Conservation (phyloP, 768 basidiomycete genomes). For the Royoungia palumana region DNA sequence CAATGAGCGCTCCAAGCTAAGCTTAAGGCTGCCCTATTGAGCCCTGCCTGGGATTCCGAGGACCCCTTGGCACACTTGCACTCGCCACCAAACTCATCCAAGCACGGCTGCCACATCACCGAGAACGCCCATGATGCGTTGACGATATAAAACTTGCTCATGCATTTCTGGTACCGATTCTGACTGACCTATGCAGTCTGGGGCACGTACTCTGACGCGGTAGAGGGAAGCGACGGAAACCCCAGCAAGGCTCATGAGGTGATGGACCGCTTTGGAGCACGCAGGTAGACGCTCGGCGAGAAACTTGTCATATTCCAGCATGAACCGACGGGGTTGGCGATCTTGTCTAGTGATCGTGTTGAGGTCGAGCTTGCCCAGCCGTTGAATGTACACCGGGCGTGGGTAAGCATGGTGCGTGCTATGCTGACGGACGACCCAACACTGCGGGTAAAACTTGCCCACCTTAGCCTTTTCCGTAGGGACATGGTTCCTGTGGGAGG, state of each 20-base stretch:
- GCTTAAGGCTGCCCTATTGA: conserved; percentile 12
- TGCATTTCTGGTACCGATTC: conserved; percentile 86
- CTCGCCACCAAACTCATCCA: conserved; percentile 92
- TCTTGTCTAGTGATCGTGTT: conserved; percentile 81
- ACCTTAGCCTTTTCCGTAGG: conserved; percentile 82
- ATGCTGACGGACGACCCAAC: conserved; percentile 90
- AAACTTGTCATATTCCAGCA: too few relatives aligned
- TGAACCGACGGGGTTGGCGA: conserved; percentile 80
- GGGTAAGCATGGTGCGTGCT: too few relatives aligned
- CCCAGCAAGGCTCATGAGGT: conserved; percentile 86
- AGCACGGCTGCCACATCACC: conserved; percentile 86
- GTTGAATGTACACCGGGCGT: conserved; percentile 95
- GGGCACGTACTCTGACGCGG: conserved; percentile 87
- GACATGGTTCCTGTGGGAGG: conserved; percentile 69
- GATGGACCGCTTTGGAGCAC: too few relatives aligned
- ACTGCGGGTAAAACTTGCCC: conserved; percentile 93
- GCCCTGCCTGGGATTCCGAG: conserved; percentile 55
- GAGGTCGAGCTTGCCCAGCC: conserved; percentile 87
- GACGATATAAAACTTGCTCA: conserved; percentile 99
- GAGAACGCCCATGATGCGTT: conserved; percentile 94
- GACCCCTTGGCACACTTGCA: conserved; percentile 85
- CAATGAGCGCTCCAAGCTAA: background rate
- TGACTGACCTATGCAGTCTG: conserved; percentile 78
- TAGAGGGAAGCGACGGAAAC: conserved; percentile 77
- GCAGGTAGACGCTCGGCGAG: too few relatives aligned